phyloP scores from a whole-genome alignment of 1,139 yeast genomes.

The Yarrowia galli region DNA sequence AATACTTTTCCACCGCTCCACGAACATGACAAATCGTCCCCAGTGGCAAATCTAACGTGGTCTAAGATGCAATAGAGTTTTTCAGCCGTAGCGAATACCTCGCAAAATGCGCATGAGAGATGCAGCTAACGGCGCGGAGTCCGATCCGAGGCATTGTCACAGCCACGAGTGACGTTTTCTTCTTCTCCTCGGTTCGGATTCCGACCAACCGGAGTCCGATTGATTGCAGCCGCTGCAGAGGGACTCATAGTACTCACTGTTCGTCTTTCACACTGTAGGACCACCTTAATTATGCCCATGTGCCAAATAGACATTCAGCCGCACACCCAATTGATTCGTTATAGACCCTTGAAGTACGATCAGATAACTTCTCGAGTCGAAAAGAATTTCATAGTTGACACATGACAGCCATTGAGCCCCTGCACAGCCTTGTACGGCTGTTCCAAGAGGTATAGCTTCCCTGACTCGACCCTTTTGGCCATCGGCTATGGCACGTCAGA shows the following conservation, averaged over 20 bases:
- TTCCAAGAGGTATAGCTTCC: neutral
- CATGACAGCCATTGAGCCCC: neutral
- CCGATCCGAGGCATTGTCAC: neutral
- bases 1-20: neutral
- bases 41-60: constrained; percentile 8
- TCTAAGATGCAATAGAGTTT: neutral
- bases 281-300: too few relatives aligned
- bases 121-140: constrained; percentile 8
- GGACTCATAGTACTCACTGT: too few relatives aligned
- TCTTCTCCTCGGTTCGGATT: neutral
- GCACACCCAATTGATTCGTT: too few relatives aligned
- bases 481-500: neutral
- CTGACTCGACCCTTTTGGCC: neutral
- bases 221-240: neutral
- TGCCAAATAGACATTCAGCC: too few relatives aligned
- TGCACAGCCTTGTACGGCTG: neutral
- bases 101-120: neutral
- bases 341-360: too few relatives aligned
- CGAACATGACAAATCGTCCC: neutral
- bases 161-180: neutral
- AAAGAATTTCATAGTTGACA: too few relatives aligned
- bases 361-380: too few relatives aligned
- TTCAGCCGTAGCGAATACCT: constrained; percentile 11
- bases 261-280: too few relatives aligned
- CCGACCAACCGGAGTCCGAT: neutral